Evolutionary conservation across 176 grass and related monocot species (phyloP), one percentile per base, ranked within the genome.

Genomic region (Aegilops longissima): DNA sequence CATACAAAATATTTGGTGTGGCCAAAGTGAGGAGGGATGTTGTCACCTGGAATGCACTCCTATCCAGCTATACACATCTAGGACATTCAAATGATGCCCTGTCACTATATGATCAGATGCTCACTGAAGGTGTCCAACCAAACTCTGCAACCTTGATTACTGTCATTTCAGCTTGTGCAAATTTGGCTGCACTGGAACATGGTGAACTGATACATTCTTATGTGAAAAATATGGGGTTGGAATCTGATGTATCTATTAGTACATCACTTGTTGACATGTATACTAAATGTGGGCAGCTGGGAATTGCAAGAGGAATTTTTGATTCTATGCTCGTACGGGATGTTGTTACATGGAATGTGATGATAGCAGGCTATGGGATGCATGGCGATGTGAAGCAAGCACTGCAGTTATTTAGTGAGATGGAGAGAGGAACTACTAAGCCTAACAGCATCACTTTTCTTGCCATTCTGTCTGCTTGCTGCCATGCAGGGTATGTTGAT

Each of bases 301-400:
- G 59, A 65, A 84, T 83, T 42, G 85, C 93, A 75, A 86, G 91
- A 87, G 42, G 34, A 34, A 38, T 91, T 67, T 95, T 93, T 80
- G 81, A 93, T 85, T 93, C 84, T 70, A 89, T 95, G 88, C 51
- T 90, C 61, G 79, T 89, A 66, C 89, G 21, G n/a, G 93, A 95
- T 89, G 78, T 77, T 79, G 88, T 95, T 79, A 78, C 91, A 29
- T 95, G 93, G 93, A 95, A 95, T 66, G 93, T 91, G 30, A 95
- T 95, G 91, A 91, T 95, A 71, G 91, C 93, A 66, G 91, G 90
- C 10, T 95, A 95, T 47, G 88, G 93, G 38, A 95, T 95, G 76
- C 88, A 95, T 93, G 91, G 93, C 0, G 59, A 87, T 80, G 86
- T 52, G 36, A 87, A 87, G 81, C 77, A 93, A 83, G 88, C 93